A percentile compares a stretch with the other conserved stretches of the same genome.
Conservation (phyloP, 805 yeast genomes). For the Starmerella floricola region DNA sequence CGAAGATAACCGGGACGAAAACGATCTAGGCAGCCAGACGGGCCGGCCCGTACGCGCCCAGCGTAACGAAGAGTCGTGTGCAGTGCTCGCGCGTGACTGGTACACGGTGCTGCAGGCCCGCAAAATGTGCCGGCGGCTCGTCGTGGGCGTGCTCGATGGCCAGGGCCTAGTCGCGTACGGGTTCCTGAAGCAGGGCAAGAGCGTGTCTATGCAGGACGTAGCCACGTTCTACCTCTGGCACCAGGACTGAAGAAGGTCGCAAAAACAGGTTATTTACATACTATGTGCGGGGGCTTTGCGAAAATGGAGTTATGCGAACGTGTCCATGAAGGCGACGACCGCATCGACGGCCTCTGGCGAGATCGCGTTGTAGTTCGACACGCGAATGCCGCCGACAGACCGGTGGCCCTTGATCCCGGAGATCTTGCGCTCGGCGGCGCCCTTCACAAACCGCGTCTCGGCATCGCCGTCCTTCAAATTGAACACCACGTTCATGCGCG, state of each 20-base stretch:
- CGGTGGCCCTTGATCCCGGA: slow-evolving; percentile 89
- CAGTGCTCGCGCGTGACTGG: slow-evolving; percentile 17
- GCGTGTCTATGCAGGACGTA: slow-evolving; percentile 10
- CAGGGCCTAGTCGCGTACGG: slow-evolving; percentile 15
- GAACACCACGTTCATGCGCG: slow-evolving; percentile 90
- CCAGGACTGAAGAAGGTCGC: slow-evolving; percentile 4
- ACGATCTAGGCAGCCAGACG: too few species aligned
- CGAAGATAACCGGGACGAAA: too few species aligned
- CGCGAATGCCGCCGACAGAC: slow-evolving; percentile 94
- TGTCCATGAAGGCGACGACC: slow-evolving; percentile 13
- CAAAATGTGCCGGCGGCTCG: slow-evolving; percentile 14
- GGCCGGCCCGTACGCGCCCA: not conserved
- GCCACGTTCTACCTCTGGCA: slow-evolving; percentile 18
- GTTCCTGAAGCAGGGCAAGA: slow-evolving; percentile 10
- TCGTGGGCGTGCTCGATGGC: slow-evolving; percentile 17
- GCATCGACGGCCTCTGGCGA: slow-evolving; percentile 32
- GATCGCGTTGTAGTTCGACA: slow-evolving; percentile 85
- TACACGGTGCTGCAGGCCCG: slow-evolving; percentile 13
- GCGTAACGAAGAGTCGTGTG: slow-evolving; percentile 1
- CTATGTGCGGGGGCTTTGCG: too few species aligned
- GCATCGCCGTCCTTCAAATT: slow-evolving; percentile 49
- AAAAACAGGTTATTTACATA: too few species aligned
- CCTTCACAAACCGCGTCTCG: slow-evolving; percentile 58
- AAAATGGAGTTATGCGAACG: slow-evolving; percentile 3
- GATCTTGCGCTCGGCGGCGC: slow-evolving; percentile 48